Conservation (phyloP, 768 basidiomycete genomes). For the Sarcodon aspratus region DNA sequence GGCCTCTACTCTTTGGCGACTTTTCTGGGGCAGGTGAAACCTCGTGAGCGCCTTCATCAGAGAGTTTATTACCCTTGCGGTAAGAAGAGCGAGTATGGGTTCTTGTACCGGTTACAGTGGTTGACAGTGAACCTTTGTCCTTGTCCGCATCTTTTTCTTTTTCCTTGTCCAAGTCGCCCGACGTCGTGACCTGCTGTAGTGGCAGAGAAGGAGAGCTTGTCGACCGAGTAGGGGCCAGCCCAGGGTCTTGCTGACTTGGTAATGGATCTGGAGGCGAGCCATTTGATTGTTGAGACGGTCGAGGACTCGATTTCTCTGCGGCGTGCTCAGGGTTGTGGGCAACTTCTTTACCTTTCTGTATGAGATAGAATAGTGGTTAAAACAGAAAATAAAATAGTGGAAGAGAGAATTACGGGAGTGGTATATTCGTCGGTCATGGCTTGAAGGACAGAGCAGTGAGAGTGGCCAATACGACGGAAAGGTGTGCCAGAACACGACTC, state of each 20-base stretch:
- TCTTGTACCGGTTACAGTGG: conserved; percentile 28
- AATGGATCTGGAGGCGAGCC: neutral
- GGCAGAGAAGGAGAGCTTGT: neutral
- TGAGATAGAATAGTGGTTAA: neutral
- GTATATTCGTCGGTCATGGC: neutral
- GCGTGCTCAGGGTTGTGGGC: neutral
- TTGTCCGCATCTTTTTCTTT: conserved; percentile 20
- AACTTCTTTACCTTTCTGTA: neutral
- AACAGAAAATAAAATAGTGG: neutral
- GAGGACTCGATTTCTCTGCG: neutral
- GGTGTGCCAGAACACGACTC: too few species aligned
- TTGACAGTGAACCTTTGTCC: conserved; percentile 27
- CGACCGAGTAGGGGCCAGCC: neutral
- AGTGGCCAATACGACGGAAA: too few species aligned
- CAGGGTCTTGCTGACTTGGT: neutral
- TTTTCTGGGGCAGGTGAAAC: conserved; percentile 15
- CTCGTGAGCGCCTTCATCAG: conserved; percentile 22
- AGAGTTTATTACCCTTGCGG: conserved; percentile 19
- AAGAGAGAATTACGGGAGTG: neutral
- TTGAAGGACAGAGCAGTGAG: too few species aligned
- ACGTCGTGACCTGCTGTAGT: neutral
- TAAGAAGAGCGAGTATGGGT: conserved; percentile 21
- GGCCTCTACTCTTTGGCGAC: conserved; percentile 16
- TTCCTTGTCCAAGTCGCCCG: conserved; percentile 24
- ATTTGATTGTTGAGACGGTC: neutral